Evolutionary conservation across 2,329 filamentous ascomycete species (phyloP), one percentile per base, ranked within the genome.

Genomic region (Aspergillus terreus): DNA sequence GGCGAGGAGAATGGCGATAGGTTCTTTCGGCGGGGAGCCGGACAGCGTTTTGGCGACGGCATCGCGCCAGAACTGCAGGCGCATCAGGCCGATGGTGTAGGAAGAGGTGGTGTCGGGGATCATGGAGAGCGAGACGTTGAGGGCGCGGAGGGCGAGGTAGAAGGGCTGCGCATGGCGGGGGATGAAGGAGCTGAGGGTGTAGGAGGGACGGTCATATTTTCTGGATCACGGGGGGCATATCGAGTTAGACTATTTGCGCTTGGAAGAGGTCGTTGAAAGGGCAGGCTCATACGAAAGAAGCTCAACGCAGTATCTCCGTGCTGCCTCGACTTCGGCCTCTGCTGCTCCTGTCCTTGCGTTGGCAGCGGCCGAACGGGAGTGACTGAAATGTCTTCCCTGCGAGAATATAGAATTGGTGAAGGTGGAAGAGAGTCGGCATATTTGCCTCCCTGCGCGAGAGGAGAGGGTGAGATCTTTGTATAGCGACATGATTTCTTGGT

Each of bases 31-130:
- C 1, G 94, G 92, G 0, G 78, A 77, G 30, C 87, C 88, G 1
- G 86, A 80, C 54, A 96, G 87, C 1, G 89, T 87, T 55, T 86
- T 85, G 49, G 86, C 82, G 47, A 99, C 77, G 4, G 89, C 84
- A 62, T 97, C 92, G 46, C 89, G 84, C 89, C 94, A 97, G 77
- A 97, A 97, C 70, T 96, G 90, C 72, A 96, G 86, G 58, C 94
- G 90, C 79, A 97, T 84, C 47, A 86, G 80, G 46, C 90, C 92
- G 54, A 97, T 88, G 4, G 86, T 87, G n/a, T 88, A 84, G 54
- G 88, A 94, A 44, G 89, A 94, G 17, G 94, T 92, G 11, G 88
- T 84, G 72, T 97, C 92, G 51, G 94, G 90, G 56, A 97, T 87
- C 51, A 89, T 83, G 42, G 92, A 89, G 54, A 96, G 82, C 70